Evolutionary conservation across 202 grass and related monocot species (phyloP), one percentile per base, ranked within the genome.

Genomic region (Bolboschoenoplectus hybrid): DNA sequence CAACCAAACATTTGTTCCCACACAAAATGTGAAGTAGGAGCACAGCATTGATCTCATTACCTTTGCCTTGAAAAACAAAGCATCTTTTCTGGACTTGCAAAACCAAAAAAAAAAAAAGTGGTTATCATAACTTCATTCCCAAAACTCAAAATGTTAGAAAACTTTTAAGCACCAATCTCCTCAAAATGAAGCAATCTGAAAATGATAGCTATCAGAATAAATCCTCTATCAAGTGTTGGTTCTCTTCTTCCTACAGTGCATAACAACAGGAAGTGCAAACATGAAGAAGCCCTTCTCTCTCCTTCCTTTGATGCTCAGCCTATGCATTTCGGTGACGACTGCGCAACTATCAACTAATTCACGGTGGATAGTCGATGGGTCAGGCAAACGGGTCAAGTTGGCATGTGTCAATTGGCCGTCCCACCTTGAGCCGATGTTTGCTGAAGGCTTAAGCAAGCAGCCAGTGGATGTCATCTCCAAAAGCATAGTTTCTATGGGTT

Each of bases 351-450:
- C 88, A 36, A 95, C 91, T 80, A 58, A 85, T 75, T 95, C 90
- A 34, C 85, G 95, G 78, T 98, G 95, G 95, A 84, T 98, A 71
- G 87, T 98, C 16, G 93, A 93, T 70, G 87, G 89, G 45, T 47
- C 47, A 58, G 91, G 93, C 46, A 46, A 67, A 60, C 81, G 95
- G 13, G 90, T 98, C 83, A 98, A 98, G 93, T 83, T 95, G 88
- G 89, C 93, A 41, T 98, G 95, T 81, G 93, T 98, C 52, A 98
- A 95, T 83, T 98, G 91, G 93, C 91, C 93, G 53, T 95, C 95
- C 11, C 95, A 98, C 81, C 85, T 98, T 55, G 87, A 98, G 83
- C 80, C 88, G 52, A 88, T 98, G 95, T 88, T 98, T 68, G 91
- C 91, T 7, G 95, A 98, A 16, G 93, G 95, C 9, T 85, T 98